A percentile compares a stretch with the other conserved stretches of the same genome.
phyloP scores from a whole-genome alignment of 1,284 basidiomycete genomes.

The Sporisorium exsertum region DNA sequence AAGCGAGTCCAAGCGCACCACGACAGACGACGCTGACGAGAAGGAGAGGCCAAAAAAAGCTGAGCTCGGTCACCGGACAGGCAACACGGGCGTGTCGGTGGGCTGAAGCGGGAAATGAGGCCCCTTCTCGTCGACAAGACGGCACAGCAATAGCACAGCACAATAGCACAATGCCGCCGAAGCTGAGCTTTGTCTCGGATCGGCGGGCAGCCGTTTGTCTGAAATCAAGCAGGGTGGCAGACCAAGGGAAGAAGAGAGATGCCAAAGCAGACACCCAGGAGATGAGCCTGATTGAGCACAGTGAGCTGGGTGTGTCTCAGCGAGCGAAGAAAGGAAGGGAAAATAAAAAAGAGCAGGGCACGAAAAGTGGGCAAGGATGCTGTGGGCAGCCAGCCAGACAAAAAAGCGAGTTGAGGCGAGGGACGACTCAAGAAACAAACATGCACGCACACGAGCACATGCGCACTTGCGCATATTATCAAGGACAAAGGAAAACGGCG shows the following conservation, averaged over 20 bases:
- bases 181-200: conserved; percentile 5
- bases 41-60: neutral
- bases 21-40: neutral
- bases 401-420: neutral
- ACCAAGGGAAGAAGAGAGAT: neutral
- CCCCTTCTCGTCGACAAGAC: neutral
- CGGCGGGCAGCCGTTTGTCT: conserved; percentile 5
- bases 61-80: neutral
- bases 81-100: neutral
- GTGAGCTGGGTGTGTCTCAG: neutral
- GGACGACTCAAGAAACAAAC: neutral
- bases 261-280: neutral
- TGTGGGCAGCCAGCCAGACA: neutral
- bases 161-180: neutral
- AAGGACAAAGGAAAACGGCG: too few relatives aligned
- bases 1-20: conserved; percentile 3
- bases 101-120: conserved; percentile 2
- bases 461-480: neutral
- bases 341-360: neutral
- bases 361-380: neutral
- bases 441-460: neutral
- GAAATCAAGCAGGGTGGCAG: neutral
- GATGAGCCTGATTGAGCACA: neutral
- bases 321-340: neutral
- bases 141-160: too few relatives aligned